Evolutionary conservation across 2,329 filamentous ascomycete species (phyloP), one percentile per base, ranked within the genome.

Genomic region (Fusarium sp.): DNA sequence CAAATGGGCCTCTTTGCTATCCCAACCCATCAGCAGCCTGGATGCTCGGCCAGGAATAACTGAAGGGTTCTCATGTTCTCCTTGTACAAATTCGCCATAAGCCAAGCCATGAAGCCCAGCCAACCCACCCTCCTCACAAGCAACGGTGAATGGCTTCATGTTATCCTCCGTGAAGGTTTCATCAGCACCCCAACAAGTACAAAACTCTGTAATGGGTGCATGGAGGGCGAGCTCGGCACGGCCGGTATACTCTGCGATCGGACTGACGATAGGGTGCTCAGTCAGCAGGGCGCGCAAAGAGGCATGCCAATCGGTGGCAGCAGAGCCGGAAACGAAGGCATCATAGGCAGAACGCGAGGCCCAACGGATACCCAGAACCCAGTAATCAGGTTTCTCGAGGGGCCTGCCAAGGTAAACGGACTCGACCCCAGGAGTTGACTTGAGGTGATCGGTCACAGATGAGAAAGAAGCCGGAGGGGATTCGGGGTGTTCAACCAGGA

Each of bases 321-420:
- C 81, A 32, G 82, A 81, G 11, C 83, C 84, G 64, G 81, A 80
- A 68, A 83, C 80, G 69, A 86, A 87, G 68, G 81, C 81, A 65
- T 79, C 74, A 72, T 82, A 79, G 52, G 80, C 80, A 40, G 75
- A 75, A 12, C 70, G 61, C 13, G 81, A 82, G 47, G 74, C 67
- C 83, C 83, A 84, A 60, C 78, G 78, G 33, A 82, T 75, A 56
- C 81, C 74, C 61, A 81, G 77, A 52, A 80, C 73, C 78, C 79
- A 82, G 38, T 69, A 75, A 28, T 74, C 73, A 12, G 82, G 79
- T 30, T 79, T 75, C 71, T 84, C 83, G 54, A 81, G 60, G 38
- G 81, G 78, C 12, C 75, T 77, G 66, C 83, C 83, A 44, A 80
- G 73, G 69, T 84, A 80, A 37, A 83, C 67, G 60, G 76, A 75